Base-by-base conservation (phyloP, 495 filamentous ascomycete genomes). In the Hypoxylon lienhwacheense region DNA sequence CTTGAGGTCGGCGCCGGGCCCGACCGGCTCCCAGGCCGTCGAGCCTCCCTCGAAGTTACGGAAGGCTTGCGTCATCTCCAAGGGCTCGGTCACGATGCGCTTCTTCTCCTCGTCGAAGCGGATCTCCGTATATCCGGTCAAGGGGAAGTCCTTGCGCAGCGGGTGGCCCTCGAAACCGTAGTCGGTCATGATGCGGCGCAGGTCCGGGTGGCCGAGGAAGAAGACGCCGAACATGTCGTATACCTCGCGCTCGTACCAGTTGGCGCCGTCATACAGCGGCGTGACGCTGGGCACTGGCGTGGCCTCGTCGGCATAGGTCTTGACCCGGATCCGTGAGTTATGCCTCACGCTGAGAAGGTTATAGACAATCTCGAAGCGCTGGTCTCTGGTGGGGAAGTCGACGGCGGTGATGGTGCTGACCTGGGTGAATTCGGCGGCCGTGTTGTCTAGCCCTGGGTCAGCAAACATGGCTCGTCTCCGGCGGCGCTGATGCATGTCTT, bases 61-160 rank as follows among this genome's bases (percentile, higher is more conserved):
- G 83, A 92, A 97, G n/a, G 93, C 93, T 74, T 98, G 93, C 5
- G 95, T 97, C 71, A 98, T 77, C 75, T 98, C 93, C 45, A 98
- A 78, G 7, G 95, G 93, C 80, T 97, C 95, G 24, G 93, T 89
- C 47, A 99, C 91, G 69, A 97, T 96, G 45, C 95, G 81, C 83
- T 99, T 97, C 87, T 97, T 99, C 82, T 97, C 95, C 71, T 99
- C 95, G 65, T 97, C 92, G 64, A 90, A 99, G 53, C 95, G 79
- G 42, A 99, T 86, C 82, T 99, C 95, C 43, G 95, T 99, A 77
- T 99, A 99, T 29, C 95, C 95, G 15, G 95, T 97, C 70, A 97
- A 74, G 21, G 95, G 95, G 73, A 99, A 99, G 66, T 99, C 95
- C 73, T 99, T 99, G 68, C 95, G 79, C 66, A 99, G 74, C 6